These are phyloP conservation scores for Trichocomaceae sp. DNA, from an alignment of 2,329 filamentous ascomycete genomes.

Conservation along the genomic window DNA sequence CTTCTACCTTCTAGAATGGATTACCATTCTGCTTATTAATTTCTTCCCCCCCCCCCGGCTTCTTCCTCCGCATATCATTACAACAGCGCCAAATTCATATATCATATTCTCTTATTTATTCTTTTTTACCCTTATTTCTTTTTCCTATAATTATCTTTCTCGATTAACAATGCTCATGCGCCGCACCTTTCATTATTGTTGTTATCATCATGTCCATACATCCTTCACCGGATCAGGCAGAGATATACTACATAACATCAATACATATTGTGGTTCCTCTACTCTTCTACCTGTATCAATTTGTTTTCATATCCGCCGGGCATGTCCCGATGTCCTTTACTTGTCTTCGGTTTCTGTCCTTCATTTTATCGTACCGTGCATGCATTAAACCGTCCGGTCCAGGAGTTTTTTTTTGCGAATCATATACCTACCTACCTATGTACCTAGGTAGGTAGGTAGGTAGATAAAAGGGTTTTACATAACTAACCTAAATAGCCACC, in stretches of 20 bases:
- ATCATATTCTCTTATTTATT: background rate
- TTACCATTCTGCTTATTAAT: constrained; percentile 14
- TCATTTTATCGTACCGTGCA: too few relatives aligned
- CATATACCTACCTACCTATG: too few relatives aligned
- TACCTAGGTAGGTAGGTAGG: too few relatives aligned
- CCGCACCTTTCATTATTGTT: background rate
- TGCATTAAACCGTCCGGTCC: too few relatives aligned
- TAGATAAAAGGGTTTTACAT: too few relatives aligned
- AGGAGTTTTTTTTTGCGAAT: too few relatives aligned
- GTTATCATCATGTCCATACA: background rate
- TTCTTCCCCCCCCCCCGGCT: background rate
- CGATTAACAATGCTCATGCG: background rate
- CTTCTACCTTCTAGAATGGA: constrained; percentile 1
- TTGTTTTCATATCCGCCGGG: background rate
- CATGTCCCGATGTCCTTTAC: too few relatives aligned
- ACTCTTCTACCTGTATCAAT: background rate
- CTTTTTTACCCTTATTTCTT: constrained; percentile 4
- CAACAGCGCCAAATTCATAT: background rate
- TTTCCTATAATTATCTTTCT: background rate
- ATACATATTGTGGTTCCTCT: background rate
- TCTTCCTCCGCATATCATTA: background rate
- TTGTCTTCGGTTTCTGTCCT: too few relatives aligned
- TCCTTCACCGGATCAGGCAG: too few relatives aligned
- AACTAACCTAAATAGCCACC: too few relatives aligned
- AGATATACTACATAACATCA: too few relatives aligned